Percentiles rank a stretch among this genome's conserved stretches.
phyloP scores from a whole-genome alignment of 345 rosid species.

The Eucalyptus viminalis region DNA sequence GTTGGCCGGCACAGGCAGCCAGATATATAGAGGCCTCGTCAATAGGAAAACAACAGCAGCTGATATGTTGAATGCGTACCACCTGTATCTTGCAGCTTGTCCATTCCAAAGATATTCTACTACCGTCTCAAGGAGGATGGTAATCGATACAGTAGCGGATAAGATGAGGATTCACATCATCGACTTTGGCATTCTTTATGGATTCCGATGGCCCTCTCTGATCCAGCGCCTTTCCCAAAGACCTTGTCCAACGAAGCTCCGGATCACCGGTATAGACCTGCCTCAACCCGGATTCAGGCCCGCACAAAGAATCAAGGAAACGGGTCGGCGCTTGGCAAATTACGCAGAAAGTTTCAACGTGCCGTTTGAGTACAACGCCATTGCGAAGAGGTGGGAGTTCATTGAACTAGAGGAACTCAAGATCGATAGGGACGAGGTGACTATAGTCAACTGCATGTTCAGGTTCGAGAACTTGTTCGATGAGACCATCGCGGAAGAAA shows the following conservation, averaged over 20 bases:
- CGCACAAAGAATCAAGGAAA: background rate
- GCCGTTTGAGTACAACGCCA: background rate
- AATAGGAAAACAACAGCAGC: slow-evolving; percentile 3
- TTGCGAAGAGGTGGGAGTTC: background rate
- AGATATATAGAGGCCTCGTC: background rate
- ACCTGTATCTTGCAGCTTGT: background rate
- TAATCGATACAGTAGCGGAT: background rate
- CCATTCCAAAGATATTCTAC: background rate
- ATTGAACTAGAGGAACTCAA: background rate
- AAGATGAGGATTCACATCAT: background rate
- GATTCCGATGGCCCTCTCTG: background rate
- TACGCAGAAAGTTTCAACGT: background rate
- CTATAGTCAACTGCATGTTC: background rate
- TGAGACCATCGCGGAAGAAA: background rate
- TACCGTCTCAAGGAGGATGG: rapidly evolving
- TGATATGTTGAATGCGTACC: background rate
- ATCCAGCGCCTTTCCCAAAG: background rate
- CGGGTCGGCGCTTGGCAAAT: background rate
- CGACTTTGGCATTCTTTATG: background rate
- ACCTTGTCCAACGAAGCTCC: background rate
- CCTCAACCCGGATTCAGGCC: background rate
- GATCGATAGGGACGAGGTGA: background rate
- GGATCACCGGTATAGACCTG: background rate
- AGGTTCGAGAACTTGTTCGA: background rate
- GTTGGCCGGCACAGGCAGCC: background rate